Conservation (phyloP, 2,329 filamentous ascomycete species). For the Penicillium sp. region DNA sequence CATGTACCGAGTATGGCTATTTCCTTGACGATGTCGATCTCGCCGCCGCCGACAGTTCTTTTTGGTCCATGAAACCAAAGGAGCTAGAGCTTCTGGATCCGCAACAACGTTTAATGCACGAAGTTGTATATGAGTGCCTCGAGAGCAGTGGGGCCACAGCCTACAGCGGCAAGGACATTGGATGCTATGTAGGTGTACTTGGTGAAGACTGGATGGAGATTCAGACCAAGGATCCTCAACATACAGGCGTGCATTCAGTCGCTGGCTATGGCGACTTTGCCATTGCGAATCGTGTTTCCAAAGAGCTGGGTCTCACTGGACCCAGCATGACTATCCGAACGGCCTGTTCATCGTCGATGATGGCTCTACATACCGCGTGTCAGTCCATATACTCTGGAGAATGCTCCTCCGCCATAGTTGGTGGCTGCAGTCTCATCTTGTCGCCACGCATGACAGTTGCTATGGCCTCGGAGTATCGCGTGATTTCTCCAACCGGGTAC, state of each 20-base stretch:
- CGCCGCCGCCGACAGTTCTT: conserved; percentile 28
- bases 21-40: conserved; percentile 37
- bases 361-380: conserved; percentile 34
- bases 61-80: conserved; percentile 30
- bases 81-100: conserved; percentile 38
- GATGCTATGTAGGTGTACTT: conserved; percentile 32
- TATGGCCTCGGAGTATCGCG: conserved; percentile 35
- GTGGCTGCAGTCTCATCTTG: conserved; percentile 41
- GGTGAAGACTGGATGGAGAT: conserved; percentile 34
- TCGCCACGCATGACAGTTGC: conserved; percentile 31
- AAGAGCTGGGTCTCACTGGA: conserved; percentile 14
- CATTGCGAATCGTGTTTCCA: conserved; percentile 17
- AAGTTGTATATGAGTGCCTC: conserved; percentile 38
- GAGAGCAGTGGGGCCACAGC: conserved; percentile 34
- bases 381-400: conserved; percentile 24
- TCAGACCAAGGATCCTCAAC: conserved; percentile 23
- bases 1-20: conserved; percentile 24
- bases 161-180: conserved; percentile 37
- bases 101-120: conserved; percentile 38
- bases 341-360: conserved; percentile 36
- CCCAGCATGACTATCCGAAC: conserved; percentile 39
- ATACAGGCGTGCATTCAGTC: conserved; percentile 15
- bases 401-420: conserved; percentile 37
- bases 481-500: conserved; percentile 38
- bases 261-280: conserved; percentile 17